Conservation (phyloP, 2,329 filamentous ascomycete genomes). For the Tolypocladium amazonense region DNA sequence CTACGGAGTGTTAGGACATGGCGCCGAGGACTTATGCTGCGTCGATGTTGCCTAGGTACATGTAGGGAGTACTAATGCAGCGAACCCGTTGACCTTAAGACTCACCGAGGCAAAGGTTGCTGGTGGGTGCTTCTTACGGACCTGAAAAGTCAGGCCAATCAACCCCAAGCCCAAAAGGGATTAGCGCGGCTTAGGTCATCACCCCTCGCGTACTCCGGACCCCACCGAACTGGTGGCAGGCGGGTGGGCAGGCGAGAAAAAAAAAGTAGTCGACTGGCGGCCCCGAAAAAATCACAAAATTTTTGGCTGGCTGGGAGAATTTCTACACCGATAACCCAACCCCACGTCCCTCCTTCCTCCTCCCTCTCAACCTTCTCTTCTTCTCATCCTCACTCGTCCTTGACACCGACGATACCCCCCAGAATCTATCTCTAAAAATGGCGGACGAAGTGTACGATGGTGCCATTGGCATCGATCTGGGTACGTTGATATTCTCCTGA, state of each 20-base stretch:
- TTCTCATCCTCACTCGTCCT: slow-evolving; percentile 11
- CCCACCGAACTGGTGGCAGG: slow-evolving; percentile 6
- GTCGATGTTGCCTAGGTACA: no score
- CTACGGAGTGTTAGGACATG: no score
- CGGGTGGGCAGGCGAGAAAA: slow-evolving; percentile 10
- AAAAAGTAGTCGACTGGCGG: slow-evolving; percentile 19
- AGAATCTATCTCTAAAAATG: slow-evolving; percentile 48
- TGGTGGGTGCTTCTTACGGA: no score
- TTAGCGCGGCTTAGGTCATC: background rate
- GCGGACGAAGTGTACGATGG: slow-evolving; percentile 98
- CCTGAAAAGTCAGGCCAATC: background rate
- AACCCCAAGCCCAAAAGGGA: background rate
- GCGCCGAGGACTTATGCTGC: no score
- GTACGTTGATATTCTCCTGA: slow-evolving; percentile 40
- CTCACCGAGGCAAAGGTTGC: no score
- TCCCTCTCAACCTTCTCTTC: slow-evolving; percentile 13
- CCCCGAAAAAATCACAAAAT: slow-evolving; percentile 22
- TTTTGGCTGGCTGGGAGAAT: slow-evolving; percentile 21
- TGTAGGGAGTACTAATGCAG: no score
- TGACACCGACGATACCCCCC: slow-evolving; percentile 3
- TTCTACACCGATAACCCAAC: slow-evolving; percentile 25
- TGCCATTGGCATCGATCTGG: slow-evolving; percentile 99
- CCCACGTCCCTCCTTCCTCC: slow-evolving; percentile 18
- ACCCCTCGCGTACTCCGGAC: background rate
- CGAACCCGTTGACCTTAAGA: no score